phyloP scores from a whole-genome alignment of 106 monocot species.

The Cymbidium sinense region DNA sequence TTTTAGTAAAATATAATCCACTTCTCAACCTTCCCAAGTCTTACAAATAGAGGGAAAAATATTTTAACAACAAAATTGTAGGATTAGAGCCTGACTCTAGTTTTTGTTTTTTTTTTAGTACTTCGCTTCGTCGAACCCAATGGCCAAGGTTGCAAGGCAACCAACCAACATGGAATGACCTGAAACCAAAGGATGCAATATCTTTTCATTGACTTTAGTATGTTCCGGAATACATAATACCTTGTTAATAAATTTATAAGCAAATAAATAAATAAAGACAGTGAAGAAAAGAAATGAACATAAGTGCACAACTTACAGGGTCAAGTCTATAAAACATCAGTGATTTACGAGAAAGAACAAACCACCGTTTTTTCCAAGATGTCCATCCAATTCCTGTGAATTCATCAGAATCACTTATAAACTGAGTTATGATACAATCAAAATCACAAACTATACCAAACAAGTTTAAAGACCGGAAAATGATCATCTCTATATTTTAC shows the following conservation, averaged over 20 bases:
- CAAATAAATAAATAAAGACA: not conserved
- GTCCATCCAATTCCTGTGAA: conserved; percentile 11
- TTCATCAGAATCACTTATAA: not conserved
- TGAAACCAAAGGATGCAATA: too few relatives aligned
- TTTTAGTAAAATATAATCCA: not conserved
- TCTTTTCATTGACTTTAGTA: too few relatives aligned
- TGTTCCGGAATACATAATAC: not conserved
- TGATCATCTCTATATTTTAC: not conserved
- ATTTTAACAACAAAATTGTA: not conserved
- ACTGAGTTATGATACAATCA: not conserved
- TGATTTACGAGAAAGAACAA: conserved; percentile 12
- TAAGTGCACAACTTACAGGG: conserved; percentile 6
- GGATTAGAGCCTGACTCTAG: too few relatives aligned
- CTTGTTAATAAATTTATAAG: not conserved
- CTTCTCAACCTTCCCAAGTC: not conserved
- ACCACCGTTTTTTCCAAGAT: conserved; percentile 12
- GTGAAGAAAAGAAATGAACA: not conserved
- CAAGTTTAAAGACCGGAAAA: not conserved
- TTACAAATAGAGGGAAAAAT: not conserved
- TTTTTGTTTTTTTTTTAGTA: too few relatives aligned
- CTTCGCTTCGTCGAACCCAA: too few relatives aligned
- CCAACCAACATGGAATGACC: too few relatives aligned
- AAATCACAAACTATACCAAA: not conserved
- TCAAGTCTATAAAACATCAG: conserved; percentile 7
- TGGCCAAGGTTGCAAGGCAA: too few relatives aligned